phyloP scores from a whole-genome alignment of 257 asterid genomes.

The Lycium ferocissimum region DNA sequence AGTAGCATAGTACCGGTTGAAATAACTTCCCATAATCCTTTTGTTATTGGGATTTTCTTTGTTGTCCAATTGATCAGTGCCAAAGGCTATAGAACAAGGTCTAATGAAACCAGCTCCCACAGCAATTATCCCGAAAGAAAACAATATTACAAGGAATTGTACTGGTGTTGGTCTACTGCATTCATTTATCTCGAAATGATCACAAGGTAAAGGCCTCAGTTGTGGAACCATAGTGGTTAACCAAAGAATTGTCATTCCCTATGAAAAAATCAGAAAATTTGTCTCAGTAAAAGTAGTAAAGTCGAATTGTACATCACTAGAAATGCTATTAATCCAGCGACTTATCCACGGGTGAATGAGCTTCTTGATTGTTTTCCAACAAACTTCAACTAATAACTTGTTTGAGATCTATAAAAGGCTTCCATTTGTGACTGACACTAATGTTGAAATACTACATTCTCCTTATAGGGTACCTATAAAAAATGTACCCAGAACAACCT shows the following conservation, averaged over 20 bases:
- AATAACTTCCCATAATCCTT: slow-evolving; percentile 24
- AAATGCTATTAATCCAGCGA: neutral
- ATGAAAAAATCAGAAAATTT: neutral
- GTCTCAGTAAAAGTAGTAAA: neutral
- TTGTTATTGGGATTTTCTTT: slow-evolving; percentile 26
- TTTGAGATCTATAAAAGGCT: neutral
- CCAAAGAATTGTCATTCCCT: slow-evolving; percentile 37
- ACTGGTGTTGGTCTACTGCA: slow-evolving; percentile 24
- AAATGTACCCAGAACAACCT: too few relatives aligned
- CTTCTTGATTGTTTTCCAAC: slow-evolving; percentile 2
- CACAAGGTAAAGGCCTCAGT: slow-evolving; percentile 32
- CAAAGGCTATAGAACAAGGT: slow-evolving; percentile 39
- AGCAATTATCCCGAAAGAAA: slow-evolving; percentile 27
- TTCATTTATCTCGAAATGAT: slow-evolving; percentile 13
- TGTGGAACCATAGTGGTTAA: slow-evolving; percentile 33
- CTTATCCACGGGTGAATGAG: neutral
- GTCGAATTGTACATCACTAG: neutral
- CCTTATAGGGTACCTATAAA: too few relatives aligned
- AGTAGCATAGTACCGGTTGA: slow-evolving; percentile 37
- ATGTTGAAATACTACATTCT: too few relatives aligned
- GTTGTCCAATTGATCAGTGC: slow-evolving; percentile 26
- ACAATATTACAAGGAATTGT: slow-evolving; percentile 19
- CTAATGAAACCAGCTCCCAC: slow-evolving; percentile 40
- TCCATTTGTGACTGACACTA: neutral
- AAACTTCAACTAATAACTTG: neutral